Conservation (phyloP, 371 early-diverging fungal genomes). For the Zychaea mexicana region DNA sequence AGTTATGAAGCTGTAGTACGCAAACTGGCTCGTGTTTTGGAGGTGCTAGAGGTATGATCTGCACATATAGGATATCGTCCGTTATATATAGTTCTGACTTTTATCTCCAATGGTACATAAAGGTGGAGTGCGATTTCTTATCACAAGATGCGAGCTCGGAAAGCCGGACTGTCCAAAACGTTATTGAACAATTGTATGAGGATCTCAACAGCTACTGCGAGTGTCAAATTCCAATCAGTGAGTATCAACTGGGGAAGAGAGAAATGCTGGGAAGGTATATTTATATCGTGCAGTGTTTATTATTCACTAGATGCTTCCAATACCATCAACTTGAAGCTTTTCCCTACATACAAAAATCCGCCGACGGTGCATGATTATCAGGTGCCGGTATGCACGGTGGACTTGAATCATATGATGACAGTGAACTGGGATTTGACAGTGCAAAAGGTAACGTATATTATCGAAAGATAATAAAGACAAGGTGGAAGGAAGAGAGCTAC, state of each 20-base stretch:
- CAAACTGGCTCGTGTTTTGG: constrained; percentile 78
- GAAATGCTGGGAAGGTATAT: not conserved
- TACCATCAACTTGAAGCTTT: constrained; percentile 83
- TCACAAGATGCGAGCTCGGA: constrained; percentile 44
- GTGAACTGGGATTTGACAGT: constrained; percentile 87
- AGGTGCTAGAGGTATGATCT: constrained; percentile 72
- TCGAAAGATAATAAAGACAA: too few relatives aligned
- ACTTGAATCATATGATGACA: constrained; percentile 66
- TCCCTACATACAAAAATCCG: constrained; percentile 80
- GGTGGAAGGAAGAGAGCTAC: not conserved
- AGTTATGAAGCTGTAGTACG: constrained; percentile 81
- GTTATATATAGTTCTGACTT: too few relatives aligned
- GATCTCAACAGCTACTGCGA: constrained; percentile 86
- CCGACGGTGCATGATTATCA: constrained; percentile 77
- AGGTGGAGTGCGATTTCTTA: constrained; percentile 77
- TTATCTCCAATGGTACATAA: not conserved
- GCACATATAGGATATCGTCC: too few relatives aligned
- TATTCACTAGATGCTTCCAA: constrained; percentile 52
- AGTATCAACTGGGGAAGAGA: constrained; percentile 10
- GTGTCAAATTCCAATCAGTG: constrained; percentile 87
- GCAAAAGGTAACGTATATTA: constrained; percentile 66
- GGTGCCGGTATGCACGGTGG: constrained; percentile 80
- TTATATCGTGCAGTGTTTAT: not conserved
- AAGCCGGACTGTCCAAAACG: constrained; percentile 60
- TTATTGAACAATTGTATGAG: constrained; percentile 86